phyloP scores from a whole-genome alignment of 2,329 filamentous ascomycete species.

The Cladosporium sp. region DNA sequence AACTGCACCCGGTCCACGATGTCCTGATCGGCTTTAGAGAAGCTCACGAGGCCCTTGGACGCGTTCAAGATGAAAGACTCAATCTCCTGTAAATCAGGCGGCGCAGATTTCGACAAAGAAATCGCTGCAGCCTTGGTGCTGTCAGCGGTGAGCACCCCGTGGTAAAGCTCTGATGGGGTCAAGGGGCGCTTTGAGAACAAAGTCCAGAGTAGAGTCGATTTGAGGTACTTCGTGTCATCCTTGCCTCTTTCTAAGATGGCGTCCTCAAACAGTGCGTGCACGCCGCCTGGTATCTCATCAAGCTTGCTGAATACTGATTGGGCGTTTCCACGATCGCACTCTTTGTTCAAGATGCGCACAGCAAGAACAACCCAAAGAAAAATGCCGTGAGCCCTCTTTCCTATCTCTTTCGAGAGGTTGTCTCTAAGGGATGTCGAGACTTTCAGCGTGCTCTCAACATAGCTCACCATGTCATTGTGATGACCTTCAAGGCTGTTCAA shows the following conservation, averaged over 20 bases:
- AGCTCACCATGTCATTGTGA: not conserved
- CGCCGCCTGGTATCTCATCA: not conserved
- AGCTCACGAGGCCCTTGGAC: slow-evolving; percentile 48
- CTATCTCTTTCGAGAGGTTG: not conserved
- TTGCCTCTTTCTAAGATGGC: slow-evolving; percentile 1
- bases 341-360: slow-evolving; percentile 5
- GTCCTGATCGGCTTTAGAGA: slow-evolving; percentile 26
- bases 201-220: slow-evolving; percentile 48
- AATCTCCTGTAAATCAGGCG: slow-evolving; percentile 18
- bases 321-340: slow-evolving; percentile 1
- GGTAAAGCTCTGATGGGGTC: slow-evolving; percentile 40
- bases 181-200: slow-evolving; percentile 45
- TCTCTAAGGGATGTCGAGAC: not conserved
- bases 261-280: slow-evolving; percentile 6
- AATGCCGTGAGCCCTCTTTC: not conserved
- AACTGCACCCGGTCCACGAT: slow-evolving; percentile 41
- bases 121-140: not conserved
- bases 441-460: not conserved
- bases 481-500: not conserved
- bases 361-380: slow-evolving; percentile 13
- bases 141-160: slow-evolving; percentile 31
- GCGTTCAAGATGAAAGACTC: slow-evolving; percentile 32
- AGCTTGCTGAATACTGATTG: not conserved
- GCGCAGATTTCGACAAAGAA: not conserved
- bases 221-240: not conserved